phyloP scores from a whole-genome alignment of 2,329 filamentous ascomycete species.

The Xylariaceae sp. region DNA sequence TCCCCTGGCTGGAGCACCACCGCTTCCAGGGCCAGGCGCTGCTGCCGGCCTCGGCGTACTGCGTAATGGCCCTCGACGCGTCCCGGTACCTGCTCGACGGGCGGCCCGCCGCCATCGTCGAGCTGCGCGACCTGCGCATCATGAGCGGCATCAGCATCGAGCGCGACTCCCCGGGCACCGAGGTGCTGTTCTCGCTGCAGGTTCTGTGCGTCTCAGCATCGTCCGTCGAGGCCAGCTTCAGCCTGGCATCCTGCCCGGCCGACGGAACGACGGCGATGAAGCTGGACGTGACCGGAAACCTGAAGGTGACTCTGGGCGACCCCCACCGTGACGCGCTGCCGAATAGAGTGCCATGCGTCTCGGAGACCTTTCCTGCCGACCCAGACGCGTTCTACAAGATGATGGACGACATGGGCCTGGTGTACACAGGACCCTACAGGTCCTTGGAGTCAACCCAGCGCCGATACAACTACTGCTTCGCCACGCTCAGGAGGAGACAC shows the following conservation, averaged over 20 bases:
- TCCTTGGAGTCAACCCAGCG: slow-evolving; percentile 27
- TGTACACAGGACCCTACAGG: slow-evolving; percentile 31
- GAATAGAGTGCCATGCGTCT: slow-evolving; percentile 5
- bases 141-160: slow-evolving; percentile 20
- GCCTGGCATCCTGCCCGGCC: slow-evolving; percentile 26
- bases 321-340: slow-evolving; percentile 22
- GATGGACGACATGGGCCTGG: slow-evolving; percentile 31
- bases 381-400: slow-evolving; percentile 31
- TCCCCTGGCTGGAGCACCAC: slow-evolving; percentile 35
- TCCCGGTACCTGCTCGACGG: slow-evolving; percentile 20
- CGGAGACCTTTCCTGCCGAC: slow-evolving; percentile 26
- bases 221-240: slow-evolving; percentile 25
- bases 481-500: slow-evolving; percentile 24
- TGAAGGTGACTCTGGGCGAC: slow-evolving; percentile 26
- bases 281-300: slow-evolving; percentile 26
- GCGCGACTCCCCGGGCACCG: slow-evolving; percentile 25
- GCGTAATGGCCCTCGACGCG: slow-evolving; percentile 39
- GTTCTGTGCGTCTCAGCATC: background rate
- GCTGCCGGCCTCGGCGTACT: slow-evolving; percentile 39
- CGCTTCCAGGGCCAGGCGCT: slow-evolving; percentile 35
- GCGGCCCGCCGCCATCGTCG: slow-evolving; percentile 17
- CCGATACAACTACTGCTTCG: slow-evolving; percentile 28
- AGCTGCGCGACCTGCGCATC: slow-evolving; percentile 21
- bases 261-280: slow-evolving; percentile 27
- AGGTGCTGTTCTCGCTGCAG: slow-evolving; percentile 30